Evolutionary conservation across 1,284 basidiomycete genomes (phyloP), one percentile per base, ranked within the genome.

Genomic region (Tausonia pullulans): DNA sequence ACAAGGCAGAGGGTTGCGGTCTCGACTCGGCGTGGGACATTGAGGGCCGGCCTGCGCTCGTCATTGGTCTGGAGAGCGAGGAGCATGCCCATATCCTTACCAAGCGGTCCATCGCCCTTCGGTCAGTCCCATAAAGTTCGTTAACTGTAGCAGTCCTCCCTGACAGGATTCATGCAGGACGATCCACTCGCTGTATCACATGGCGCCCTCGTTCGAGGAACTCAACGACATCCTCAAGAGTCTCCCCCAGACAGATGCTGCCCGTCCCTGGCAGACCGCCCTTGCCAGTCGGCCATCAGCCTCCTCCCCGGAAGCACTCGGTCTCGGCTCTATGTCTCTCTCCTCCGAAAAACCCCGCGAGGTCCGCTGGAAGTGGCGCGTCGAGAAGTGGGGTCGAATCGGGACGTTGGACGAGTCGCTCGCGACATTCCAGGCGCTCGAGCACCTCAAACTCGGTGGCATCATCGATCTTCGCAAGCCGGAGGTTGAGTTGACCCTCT

Each of bases 381-480:
- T 50, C 49, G 56, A 53, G 45, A 63, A 59, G n/a, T 63, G 51
- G 45, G 57, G 45, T 27, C n/a, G 41, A 13, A n/a, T 41, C 4
- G 45, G 44, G 44, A 46, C 44, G 39, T 10, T 49, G 51, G 7
- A 45, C 50, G 41, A 49, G 39, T 53, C 16, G 27, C 2, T 51
- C 13, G 57, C 49, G 13, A 81, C 90, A 51, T 85, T 96, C 65
- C 85, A 94, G 71, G 81, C 80, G 69, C 96, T 98, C 74, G 77
- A 81, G 0, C 97, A 91, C 75, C 92, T 97, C 86, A 83, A 78
- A 39, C 85, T 95, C 67, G 73, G 81, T 67, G 94, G 94, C 5
- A 83, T 83, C 69, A 91, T 97, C 69, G 84, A 88, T 66, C 83
- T 98, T 81, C 86, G 86, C 68, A 80, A 81, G 46, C 89, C 96